Evolutionary conservation across 208 protist genomes (phyloP), one percentile per base, ranked within the genome.

Genomic region (Porcisia hertigi): DNA sequence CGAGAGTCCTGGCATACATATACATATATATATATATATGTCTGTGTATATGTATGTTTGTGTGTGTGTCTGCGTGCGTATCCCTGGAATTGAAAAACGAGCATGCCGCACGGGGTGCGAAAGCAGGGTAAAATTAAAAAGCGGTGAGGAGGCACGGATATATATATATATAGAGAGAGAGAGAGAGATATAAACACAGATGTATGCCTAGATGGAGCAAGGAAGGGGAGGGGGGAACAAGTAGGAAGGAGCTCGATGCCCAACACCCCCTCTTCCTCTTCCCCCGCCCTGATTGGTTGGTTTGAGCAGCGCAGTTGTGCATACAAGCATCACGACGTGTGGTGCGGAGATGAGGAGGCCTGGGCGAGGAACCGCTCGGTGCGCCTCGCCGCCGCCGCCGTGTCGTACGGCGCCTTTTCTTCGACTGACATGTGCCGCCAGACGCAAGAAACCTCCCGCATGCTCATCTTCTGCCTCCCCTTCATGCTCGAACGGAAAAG

Each of bases 401-500:
- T 63, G 66, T 93, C 91, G 71, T 88, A 95, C 3, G 84, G 80
- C 1, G 80, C 70, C 85, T 93, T 93, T 45, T 89, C 88, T 20
- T 34, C 77, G 8, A 71, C 45, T 11, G 73, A 84, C 82, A 95
- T 89, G 16, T 36, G 8, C 54, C 79, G 71, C 88, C 91, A 95
- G 47, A 79, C 76, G 12, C 65, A 65, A 57, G 64, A 45, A n/a
- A 84, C 72, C 54, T 82, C 77, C 43, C 65, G 41, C 25, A 70
- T 47, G 1, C 63, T 71, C 53, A 65, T 70, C 41, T 54, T 63
- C 8, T 66, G 69, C 70, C 34, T 52, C 6, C 75, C 65, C 55
- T 80, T 77, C 52, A 79, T 62, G 34, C 30, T 49, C 1, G 43
- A 16, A 18, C 83, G 83, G 63, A 90, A 90, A 9, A 90, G 54